phyloP scores from a whole-genome alignment of 345 rosid genomes.

The Pistacia atlantica region DNA sequence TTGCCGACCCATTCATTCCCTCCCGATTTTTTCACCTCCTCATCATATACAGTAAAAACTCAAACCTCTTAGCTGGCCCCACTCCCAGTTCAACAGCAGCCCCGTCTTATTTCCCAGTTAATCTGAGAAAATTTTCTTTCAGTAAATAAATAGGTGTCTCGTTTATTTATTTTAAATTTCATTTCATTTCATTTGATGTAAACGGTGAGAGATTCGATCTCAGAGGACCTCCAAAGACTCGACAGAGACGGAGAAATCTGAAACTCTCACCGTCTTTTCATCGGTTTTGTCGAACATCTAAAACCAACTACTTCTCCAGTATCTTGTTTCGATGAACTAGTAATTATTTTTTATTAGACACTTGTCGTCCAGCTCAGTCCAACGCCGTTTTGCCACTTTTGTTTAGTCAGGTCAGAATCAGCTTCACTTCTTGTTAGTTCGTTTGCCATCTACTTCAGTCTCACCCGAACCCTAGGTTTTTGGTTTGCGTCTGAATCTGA shows the following conservation, averaged over 20 bases:
- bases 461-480: slow-evolving; percentile 23
- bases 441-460: neutral
- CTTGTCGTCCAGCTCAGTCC: neutral
- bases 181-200: neutral
- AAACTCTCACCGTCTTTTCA: slow-evolving; percentile 20
- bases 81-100: neutral
- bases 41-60: neutral
- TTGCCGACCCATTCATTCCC: neutral
- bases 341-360: no score
- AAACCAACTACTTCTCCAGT: neutral
- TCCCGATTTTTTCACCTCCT: slow-evolving; percentile 16
- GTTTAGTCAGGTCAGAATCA: slow-evolving; percentile 24
- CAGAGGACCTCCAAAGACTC: neutral
- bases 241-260: slow-evolving; percentile 19
- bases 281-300: slow-evolving; percentile 13
- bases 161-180: neutral
- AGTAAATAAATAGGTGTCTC: neutral
- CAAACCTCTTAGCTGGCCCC: slow-evolving; percentile 12
- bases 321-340: neutral
- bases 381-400: neutral
- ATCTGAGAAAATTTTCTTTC: neutral
- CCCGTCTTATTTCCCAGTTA: neutral
- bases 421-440: slow-evolving; percentile 18
- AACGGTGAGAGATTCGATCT: slow-evolving; percentile 33
- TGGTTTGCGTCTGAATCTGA: slow-evolving; percentile 3